phyloP scores from a whole-genome alignment of 2,329 filamentous ascomycete genomes.

The Lachnellula arida region DNA sequence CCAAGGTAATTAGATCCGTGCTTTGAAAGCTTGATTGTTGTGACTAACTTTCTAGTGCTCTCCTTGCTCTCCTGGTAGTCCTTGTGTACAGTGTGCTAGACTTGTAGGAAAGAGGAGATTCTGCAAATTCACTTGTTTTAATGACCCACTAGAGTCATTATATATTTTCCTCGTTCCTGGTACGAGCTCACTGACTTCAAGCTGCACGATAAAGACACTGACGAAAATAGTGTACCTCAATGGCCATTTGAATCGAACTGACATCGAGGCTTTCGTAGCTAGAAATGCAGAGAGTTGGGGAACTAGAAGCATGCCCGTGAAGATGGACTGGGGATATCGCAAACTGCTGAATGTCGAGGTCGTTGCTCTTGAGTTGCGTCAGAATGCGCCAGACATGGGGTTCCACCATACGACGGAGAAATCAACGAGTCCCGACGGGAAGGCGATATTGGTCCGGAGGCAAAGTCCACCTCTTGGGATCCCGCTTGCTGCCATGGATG shows the following conservation, averaged over 20 bases:
- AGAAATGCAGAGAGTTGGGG: slow-evolving; percentile 27
- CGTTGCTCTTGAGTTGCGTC: slow-evolving; percentile 24
- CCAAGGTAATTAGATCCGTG: slow-evolving; percentile 19
- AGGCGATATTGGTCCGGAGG: slow-evolving; percentile 19
- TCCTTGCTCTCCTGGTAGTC: slow-evolving; percentile 29
- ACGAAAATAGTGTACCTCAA: slow-evolving; percentile 25
- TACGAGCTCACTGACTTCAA: slow-evolving; percentile 8
- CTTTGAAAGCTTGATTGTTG: background rate
- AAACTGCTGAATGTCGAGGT: slow-evolving; percentile 23
- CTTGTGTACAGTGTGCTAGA: slow-evolving; percentile 30
- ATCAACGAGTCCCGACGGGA: slow-evolving; percentile 7
- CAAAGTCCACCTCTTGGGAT: slow-evolving; percentile 29
- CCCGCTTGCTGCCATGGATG: slow-evolving; percentile 24
- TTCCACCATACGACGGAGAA: slow-evolving; percentile 20
- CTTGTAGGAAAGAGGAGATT: slow-evolving; percentile 29
- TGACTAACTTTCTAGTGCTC: slow-evolving; percentile 22
- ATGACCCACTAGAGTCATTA: slow-evolving; percentile 30
- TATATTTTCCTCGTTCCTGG: slow-evolving; percentile 27
- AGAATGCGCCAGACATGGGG: slow-evolving; percentile 19
- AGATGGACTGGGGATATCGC: slow-evolving; percentile 27
- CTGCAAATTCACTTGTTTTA: slow-evolving; percentile 30
- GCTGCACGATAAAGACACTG: background rate
- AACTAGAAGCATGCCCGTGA: slow-evolving; percentile 18
- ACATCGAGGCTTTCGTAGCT: slow-evolving; percentile 26
- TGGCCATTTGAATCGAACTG: slow-evolving; percentile 25